These are phyloP conservation scores for Coprinopsis marcescibilis DNA, from an alignment of 768 basidiomycete species.

Conservation along the genomic window DNA sequence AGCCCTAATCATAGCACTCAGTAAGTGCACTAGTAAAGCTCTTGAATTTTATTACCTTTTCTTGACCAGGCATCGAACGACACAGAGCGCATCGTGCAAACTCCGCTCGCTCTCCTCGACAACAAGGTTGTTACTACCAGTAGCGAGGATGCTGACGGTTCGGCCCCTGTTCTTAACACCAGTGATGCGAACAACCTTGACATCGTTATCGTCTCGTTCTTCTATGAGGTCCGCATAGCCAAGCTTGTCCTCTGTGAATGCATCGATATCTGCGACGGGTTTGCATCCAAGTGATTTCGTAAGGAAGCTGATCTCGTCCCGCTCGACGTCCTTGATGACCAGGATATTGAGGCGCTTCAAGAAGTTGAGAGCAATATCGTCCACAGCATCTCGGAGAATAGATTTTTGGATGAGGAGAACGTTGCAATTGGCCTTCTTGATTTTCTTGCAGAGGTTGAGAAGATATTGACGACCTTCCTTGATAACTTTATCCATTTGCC, in stretches of 20 bases:
- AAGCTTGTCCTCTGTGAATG: slow-evolving; percentile 96
- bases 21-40: neutral
- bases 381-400: slow-evolving; percentile 98
- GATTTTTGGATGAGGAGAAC: slow-evolving; percentile 99
- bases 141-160: slow-evolving; percentile 93
- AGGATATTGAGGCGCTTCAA: slow-evolving; percentile 95
- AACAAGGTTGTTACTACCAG: slow-evolving; percentile 87
- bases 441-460: slow-evolving; percentile 97
- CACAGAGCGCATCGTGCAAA: slow-evolving; percentile 98
- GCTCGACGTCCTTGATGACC: slow-evolving; percentile 94
- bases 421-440: slow-evolving; percentile 99
- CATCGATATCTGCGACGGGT: slow-evolving; percentile 95
- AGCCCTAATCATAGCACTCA: slow-evolving; percentile 42
- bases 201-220: slow-evolving; percentile 73
- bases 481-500: slow-evolving; percentile 99
- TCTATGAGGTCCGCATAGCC: slow-evolving; percentile 96
- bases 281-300: slow-evolving; percentile 93
- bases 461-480: slow-evolving; percentile 98
- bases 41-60: slow-evolving; percentile 61
- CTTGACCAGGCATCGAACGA: slow-evolving; percentile 96
- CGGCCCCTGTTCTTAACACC: slow-evolving; percentile 93
- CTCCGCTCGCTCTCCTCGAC: slow-evolving; percentile 97
- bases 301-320: slow-evolving; percentile 97
- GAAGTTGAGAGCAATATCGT: slow-evolving; percentile 95
- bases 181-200: slow-evolving; percentile 90